Percentiles rank a stretch among this genome's conserved stretches.
Conservation (phyloP, 768 basidiomycete genomes). For the Dacryopinax spathularia region DNA sequence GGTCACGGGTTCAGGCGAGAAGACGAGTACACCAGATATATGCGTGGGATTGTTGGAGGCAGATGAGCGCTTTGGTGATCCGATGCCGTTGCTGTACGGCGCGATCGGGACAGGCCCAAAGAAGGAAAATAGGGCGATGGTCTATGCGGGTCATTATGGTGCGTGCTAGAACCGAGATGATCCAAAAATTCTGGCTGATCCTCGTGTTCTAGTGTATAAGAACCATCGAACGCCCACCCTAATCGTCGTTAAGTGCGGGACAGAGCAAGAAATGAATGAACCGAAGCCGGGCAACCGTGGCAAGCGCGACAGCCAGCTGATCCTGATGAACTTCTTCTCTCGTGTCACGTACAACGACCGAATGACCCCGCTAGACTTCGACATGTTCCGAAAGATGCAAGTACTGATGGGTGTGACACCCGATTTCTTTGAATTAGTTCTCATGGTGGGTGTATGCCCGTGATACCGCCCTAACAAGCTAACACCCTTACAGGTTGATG, state of each 20-base stretch:
- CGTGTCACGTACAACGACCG: conserved; percentile 98
- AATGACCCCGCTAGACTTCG: conserved; percentile 94
- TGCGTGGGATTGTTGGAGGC: conserved; percentile 84
- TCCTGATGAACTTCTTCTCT: conserved; percentile 99
- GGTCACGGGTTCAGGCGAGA: conserved; percentile 96
- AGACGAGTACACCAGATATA: conserved; percentile 88
- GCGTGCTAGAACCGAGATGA: conserved; percentile 25
- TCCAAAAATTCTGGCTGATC: conserved; percentile 16
- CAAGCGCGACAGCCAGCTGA: conserved; percentile 95
- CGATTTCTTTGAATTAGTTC: conserved; percentile 90
- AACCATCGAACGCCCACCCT: conserved; percentile 88
- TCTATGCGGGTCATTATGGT: conserved; percentile 99
- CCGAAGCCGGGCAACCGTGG: conserved; percentile 97
- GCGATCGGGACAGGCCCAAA: conserved; percentile 86
- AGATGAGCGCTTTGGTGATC: conserved; percentile 91
- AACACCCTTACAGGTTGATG: conserved; percentile 60
- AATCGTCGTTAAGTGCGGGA: conserved; percentile 92
- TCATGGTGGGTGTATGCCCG: conserved; percentile 60
- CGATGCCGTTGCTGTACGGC: conserved; percentile 81
- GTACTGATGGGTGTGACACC: conserved; percentile 97
- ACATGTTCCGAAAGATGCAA: conserved; percentile 93
- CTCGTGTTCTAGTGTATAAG: conserved; percentile 41
- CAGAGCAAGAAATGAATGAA: conserved; percentile 63
- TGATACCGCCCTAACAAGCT: conserved; percentile 3
- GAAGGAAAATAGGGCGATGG: conserved; percentile 86